phyloP scores from a whole-genome alignment of 2,329 filamentous ascomycete species.

The Colletotrichum cuscutae region DNA sequence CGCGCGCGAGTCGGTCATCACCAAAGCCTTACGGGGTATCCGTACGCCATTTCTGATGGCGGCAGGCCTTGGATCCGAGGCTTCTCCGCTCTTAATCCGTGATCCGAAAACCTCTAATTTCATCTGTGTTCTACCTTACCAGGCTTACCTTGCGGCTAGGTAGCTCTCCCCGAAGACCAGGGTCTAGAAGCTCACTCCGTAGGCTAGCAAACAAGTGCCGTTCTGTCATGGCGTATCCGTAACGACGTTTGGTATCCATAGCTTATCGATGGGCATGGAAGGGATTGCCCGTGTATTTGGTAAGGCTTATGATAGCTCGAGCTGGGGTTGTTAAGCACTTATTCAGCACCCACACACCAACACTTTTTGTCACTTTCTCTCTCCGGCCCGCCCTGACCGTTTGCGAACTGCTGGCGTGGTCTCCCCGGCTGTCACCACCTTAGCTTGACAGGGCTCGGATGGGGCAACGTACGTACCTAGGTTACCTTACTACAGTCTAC shows the following conservation, averaged over 20 bases:
- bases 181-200: neutral
- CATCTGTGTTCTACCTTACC: neutral
- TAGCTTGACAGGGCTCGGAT: conserved; percentile 9
- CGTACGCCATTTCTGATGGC: neutral
- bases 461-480: neutral
- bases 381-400: neutral
- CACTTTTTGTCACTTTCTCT: neutral
- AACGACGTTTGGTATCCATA: neutral
- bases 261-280: neutral
- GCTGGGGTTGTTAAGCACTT: conserved; percentile 31
- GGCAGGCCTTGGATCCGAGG: neutral
- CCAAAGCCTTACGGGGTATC: neutral
- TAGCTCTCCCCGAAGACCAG: neutral
- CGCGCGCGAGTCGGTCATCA: neutral
- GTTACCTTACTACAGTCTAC: too few species aligned
- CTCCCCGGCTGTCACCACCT: neutral
- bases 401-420: neutral
- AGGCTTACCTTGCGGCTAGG: too few species aligned
- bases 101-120: neutral
- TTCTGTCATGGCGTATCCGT: neutral
- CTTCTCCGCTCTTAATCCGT: neutral
- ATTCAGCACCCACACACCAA: conserved; percentile 16
- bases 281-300: conserved; percentile 14
- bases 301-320: conserved; percentile 22
- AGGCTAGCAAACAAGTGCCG: neutral